Evolutionary conservation across 345 rosid species (phyloP).

Genomic region (Ceriops tagal): DNA sequence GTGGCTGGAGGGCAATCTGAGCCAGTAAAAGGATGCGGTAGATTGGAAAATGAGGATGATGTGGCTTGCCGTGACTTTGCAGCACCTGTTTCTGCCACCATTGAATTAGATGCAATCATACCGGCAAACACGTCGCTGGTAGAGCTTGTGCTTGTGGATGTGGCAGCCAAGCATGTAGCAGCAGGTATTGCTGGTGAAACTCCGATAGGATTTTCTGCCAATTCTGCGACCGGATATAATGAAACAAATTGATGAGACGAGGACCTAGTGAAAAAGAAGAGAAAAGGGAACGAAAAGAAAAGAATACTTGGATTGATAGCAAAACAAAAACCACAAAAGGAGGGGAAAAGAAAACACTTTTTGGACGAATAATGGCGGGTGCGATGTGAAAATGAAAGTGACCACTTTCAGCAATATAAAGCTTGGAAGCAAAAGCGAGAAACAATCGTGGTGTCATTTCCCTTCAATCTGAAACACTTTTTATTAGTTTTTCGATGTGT

Average conservation of each 20-base stretch:
- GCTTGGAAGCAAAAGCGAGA: slow-evolving; percentile 26
- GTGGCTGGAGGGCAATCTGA: slow-evolving; percentile 16
- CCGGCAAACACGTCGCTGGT: slow-evolving; percentile 41
- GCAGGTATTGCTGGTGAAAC: slow-evolving; percentile 33
- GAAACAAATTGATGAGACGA: neutral
- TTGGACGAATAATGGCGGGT: slow-evolving; percentile 14
- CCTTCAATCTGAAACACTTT: slow-evolving; percentile 12
- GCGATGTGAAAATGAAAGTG: neutral
- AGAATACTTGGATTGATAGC: neutral
- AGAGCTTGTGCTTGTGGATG: slow-evolving; percentile 24
- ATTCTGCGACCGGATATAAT: slow-evolving; percentile 30
- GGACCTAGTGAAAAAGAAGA: neutral
- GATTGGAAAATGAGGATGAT: slow-evolving; percentile 35
- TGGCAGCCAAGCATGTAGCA: slow-evolving; percentile 11
- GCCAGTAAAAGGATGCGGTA: slow-evolving; percentile 20
- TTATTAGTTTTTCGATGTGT: slow-evolving; percentile 25
- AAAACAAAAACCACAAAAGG: neutral
- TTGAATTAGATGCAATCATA: slow-evolving; percentile 43
- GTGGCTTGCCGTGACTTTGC: slow-evolving; percentile 16
- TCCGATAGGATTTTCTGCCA: slow-evolving; percentile 47
- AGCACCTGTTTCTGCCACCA: slow-evolving; percentile 9
- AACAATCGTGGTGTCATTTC: slow-evolving; percentile 47
- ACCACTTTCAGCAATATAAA: slow-evolving; percentile 16
- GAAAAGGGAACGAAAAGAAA: neutral
- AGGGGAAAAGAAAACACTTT: slow-evolving; percentile 10